These are phyloP conservation scores for Batrachochytrium dendrobatidis DNA, from an alignment of 371 early-diverging fungal genomes.

Conservation along the genomic window DNA sequence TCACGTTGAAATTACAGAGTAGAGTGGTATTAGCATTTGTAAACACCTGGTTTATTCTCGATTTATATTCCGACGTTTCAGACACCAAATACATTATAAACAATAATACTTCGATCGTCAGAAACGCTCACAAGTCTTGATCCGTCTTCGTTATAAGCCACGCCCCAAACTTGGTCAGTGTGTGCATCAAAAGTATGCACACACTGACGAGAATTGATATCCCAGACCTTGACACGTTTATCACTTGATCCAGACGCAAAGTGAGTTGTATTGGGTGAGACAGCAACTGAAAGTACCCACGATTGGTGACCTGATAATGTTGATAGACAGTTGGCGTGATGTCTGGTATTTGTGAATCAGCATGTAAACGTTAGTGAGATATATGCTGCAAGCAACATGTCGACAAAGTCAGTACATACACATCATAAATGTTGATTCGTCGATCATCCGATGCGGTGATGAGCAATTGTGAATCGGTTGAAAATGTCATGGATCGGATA, in stretches of 20 bases:
- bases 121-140: conserved; percentile 66
- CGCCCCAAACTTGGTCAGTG: conserved; percentile 70
- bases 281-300: conserved; percentile 67
- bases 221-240: conserved; percentile 76
- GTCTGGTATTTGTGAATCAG: conserved; percentile 21
- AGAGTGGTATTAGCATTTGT: no score
- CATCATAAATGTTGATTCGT: conserved; percentile 74
- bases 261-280: conserved; percentile 62
- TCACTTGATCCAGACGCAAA: conserved; percentile 69
- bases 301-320: conserved; percentile 67
- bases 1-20: no score
- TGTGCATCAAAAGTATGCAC: conserved; percentile 74
- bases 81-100: conserved; percentile 27
- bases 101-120: conserved; percentile 53
- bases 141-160: conserved; percentile 72
- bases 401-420: conserved; percentile 34
- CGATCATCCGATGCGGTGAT: conserved; percentile 76
- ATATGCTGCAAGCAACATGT: not conserved
- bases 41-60: no score
- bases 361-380: not conserved
- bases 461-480: conserved; percentile 61
- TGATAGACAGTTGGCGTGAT: conserved; percentile 64
- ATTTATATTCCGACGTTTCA: no score
- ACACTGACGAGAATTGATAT: conserved; percentile 60
- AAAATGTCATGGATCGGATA: conserved; percentile 63